A percentile compares a stretch with the other conserved stretches of the same genome.
Conservation (phyloP, 176 grass and related monocot genomes). For the Dactylis glomerata region DNA sequence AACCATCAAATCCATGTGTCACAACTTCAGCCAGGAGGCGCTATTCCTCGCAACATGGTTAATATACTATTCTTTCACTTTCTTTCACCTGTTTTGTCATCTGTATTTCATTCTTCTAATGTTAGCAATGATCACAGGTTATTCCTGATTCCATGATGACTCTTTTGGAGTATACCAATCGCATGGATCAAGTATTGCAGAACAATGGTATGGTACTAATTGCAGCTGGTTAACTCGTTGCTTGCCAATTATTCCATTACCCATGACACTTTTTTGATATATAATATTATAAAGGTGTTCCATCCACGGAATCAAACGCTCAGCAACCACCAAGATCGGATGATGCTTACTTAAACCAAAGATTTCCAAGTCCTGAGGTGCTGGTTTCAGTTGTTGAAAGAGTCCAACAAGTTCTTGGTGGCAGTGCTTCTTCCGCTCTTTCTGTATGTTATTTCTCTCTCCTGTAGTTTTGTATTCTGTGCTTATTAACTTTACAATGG, state of each 20-base stretch:
- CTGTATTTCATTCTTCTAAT: constrained; percentile 11
- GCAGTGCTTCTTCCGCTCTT: constrained; percentile 60
- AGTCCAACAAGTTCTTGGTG: constrained; percentile 65
- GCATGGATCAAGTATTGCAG: constrained; percentile 65
- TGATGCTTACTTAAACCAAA: constrained; percentile 42
- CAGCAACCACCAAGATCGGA: constrained; percentile 45
- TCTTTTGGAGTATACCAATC: constrained; percentile 71
- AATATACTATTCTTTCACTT: not conserved
- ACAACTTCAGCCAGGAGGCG: constrained; percentile 44
- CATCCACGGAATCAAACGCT: constrained; percentile 35
- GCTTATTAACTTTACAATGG: not conserved
- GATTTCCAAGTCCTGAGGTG: constrained; percentile 66
- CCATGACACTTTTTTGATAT: constrained; percentile 11
- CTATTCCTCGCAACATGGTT: constrained; percentile 55
- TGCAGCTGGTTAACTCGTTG: constrained; percentile 21
- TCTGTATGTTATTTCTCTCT: constrained; percentile 59
- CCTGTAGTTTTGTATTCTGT: constrained; percentile 19
- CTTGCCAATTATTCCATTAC: constrained; percentile 9
- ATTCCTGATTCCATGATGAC: constrained; percentile 85
- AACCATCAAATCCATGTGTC: constrained; percentile 79
- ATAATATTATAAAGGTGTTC: constrained; percentile 43
- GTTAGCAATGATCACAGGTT: constrained; percentile 40
- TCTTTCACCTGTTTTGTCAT: constrained; percentile 1
- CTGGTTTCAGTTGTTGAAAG: constrained; percentile 72
- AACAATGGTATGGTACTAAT: constrained; percentile 51